Base-by-base conservation (phyloP, 2,329 filamentous ascomycete species). In the Fusarium marasasianum region DNA sequence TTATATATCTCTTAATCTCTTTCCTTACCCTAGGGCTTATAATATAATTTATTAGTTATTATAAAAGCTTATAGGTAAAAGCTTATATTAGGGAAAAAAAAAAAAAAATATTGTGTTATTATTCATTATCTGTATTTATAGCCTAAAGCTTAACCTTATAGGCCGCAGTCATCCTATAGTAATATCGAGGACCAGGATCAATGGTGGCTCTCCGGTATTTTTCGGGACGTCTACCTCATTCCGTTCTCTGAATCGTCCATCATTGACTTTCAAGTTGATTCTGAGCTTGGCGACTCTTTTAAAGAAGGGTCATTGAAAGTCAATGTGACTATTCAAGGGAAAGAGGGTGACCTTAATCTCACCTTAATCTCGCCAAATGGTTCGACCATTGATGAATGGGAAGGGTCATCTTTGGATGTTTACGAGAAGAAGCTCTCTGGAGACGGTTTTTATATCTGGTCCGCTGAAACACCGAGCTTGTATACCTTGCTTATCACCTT, bases 111-210 rank as follows among this genome's bases (percentile, higher is more conserved):
- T n/a, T n/a, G n/a, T n/a, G n/a, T n/a, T n/a, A n/a, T n/a, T n/a
- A n/a, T n/a, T n/a, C n/a, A n/a, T n/a, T n/a, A n/a, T n/a, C n/a
- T n/a, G n/a, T n/a, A n/a, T n/a, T n/a, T n/a, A n/a, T n/a, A n/a
- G n/a, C n/a, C n/a, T n/a, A n/a, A n/a, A n/a, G n/a, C n/a, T n/a
- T n/a, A n/a, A n/a, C n/a, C n/a, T n/a, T n/a, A n/a, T n/a, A n/a
- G n/a, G n/a, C n/a, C n/a, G n/a, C n/a, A n/a, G n/a, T n/a, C n/a
- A n/a, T n/a, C n/a, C n/a, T n/a, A n/a, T n/a, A n/a, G n/a, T n/a
- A n/a, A 94, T 71, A 89, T 94, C 40, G 92, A 94, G 77, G 91
- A 93, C 69, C 91, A 88, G 71, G 91, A 93, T 76, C 90, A 93
- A 80, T 93, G 91, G 91, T 91, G 90, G 88, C 80, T 92, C 0